Evolutionary conservation across 1,284 basidiomycete species (phyloP).

Genomic region (Albatrellus sp.): DNA sequence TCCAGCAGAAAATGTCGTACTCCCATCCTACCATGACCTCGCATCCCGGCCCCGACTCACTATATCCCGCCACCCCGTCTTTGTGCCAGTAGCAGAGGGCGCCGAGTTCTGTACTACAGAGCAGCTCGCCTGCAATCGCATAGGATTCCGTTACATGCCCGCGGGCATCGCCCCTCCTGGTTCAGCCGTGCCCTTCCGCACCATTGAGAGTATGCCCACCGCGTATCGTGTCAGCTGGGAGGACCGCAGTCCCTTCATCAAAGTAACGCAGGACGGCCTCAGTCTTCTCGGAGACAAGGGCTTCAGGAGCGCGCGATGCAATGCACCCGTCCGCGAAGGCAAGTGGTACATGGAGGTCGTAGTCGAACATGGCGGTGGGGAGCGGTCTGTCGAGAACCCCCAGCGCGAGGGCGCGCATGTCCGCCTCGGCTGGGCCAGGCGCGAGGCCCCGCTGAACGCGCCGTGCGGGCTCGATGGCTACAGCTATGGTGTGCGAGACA

Average conservation of each 20-base stretch:
- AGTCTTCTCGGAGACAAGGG: slow-evolving; percentile 78
- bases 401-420: slow-evolving; percentile 69
- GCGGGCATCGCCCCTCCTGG: slow-evolving; percentile 63
- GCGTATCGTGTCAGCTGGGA: slow-evolving; percentile 73
- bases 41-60: slow-evolving; percentile 52
- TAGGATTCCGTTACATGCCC: slow-evolving; percentile 71
- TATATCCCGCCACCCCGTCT: slow-evolving; percentile 59
- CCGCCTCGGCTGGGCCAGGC: slow-evolving; percentile 81
- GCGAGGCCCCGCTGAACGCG: slow-evolving; percentile 87
- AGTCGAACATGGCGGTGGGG: slow-evolving; percentile 68
- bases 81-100: slow-evolving; percentile 42
- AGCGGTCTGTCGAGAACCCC: slow-evolving; percentile 27
- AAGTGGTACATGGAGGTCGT: slow-evolving; percentile 92
- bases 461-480: slow-evolving; percentile 93
- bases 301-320: slow-evolving; percentile 82
- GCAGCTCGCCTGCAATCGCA: slow-evolving; percentile 57
- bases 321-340: slow-evolving; percentile 82
- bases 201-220: slow-evolving; percentile 64
- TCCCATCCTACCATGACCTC: slow-evolving; percentile 51
- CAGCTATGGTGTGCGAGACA: slow-evolving; percentile 86
- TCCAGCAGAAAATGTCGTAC: slow-evolving; percentile 30
- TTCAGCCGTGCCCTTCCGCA: slow-evolving; percentile 51
- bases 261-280: slow-evolving; percentile 73
- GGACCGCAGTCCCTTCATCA: slow-evolving; percentile 71
- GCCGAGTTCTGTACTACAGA: slow-evolving; percentile 55